These are phyloP conservation scores for Didymella arachidicola DNA, from an alignment of 2,329 filamentous ascomycete species.

Conservation along the genomic window DNA sequence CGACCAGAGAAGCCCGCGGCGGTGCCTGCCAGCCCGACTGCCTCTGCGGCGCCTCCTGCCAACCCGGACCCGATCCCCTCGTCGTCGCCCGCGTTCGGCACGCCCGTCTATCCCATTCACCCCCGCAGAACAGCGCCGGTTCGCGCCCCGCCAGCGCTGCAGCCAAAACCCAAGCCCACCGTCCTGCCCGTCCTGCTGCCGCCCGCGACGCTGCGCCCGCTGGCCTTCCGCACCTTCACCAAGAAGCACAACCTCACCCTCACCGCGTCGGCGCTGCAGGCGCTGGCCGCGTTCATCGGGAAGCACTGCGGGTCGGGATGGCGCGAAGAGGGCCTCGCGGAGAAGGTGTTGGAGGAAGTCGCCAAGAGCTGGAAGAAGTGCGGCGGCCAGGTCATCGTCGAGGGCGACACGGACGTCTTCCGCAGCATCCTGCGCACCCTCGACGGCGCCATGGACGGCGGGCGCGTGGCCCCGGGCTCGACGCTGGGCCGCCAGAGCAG, in stretches of 20 bases:
- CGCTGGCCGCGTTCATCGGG: constrained; percentile 87
- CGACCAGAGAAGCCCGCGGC: constrained; percentile 43
- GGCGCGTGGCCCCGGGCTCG: constrained; percentile 66
- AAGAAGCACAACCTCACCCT: constrained; percentile 97
- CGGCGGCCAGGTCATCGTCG: constrained; percentile 88
- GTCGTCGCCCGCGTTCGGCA: constrained; percentile 89
- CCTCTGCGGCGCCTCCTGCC: too few relatives aligned
- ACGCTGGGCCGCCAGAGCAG: constrained; percentile 70
- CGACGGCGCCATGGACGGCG: constrained; percentile 89
- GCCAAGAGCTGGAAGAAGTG: constrained; percentile 91
- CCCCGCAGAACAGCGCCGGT: constrained; percentile 56
- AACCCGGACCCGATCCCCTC: constrained; percentile 73
- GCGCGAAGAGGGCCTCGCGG: constrained; percentile 92
- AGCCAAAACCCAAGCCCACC: constrained; percentile 62
- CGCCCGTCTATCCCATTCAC: constrained; percentile 79
- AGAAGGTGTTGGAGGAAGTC: constrained; percentile 89
- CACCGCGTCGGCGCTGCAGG: constrained; percentile 83
- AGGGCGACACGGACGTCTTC: constrained; percentile 74
- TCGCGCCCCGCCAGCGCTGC: constrained; percentile 56
- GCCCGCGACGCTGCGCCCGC: constrained; percentile 81
- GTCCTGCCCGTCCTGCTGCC: constrained; percentile 91
- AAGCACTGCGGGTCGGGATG: constrained; percentile 94
- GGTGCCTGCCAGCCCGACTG: constrained; percentile 5
- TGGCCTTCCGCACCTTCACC: constrained; percentile 94
- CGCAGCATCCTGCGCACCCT: constrained; percentile 83